phyloP scores from a whole-genome alignment of 2,329 filamentous ascomycete genomes.

The Helicocarpus griseus region DNA sequence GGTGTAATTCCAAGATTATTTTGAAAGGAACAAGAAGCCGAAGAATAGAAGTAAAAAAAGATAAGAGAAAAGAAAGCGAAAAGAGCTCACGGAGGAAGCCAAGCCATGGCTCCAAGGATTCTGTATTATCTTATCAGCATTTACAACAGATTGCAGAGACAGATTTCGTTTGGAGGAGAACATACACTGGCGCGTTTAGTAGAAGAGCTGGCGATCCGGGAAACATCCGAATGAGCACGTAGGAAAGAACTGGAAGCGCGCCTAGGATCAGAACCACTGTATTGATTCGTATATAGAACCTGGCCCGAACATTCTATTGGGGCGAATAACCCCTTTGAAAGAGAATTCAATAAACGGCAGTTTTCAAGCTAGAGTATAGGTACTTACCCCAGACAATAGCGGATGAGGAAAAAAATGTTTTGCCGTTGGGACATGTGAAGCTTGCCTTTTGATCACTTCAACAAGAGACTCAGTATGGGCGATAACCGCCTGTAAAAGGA shows the following conservation, averaged over 20 bases:
- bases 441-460: constrained; percentile 39
- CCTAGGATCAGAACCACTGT: constrained; percentile 61
- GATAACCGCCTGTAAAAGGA: constrained; percentile 5
- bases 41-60: not conserved
- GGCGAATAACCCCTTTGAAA: constrained; percentile 57
- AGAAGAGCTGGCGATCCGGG: constrained; percentile 53
- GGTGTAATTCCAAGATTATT: constrained; percentile 47
- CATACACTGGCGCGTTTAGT: constrained; percentile 47
- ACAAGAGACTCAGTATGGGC: not conserved
- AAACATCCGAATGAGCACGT: constrained; percentile 46
- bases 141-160: not conserved
- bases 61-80: not conserved
- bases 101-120: constrained; percentile 20
- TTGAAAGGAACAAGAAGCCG: constrained; percentile 37
- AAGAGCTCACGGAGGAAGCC: constrained; percentile 44
- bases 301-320: constrained; percentile 54
- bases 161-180: not conserved
- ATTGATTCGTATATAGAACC: constrained; percentile 52
- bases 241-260: constrained; percentile 51
- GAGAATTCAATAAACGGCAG: not conserved
- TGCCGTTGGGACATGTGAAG: constrained; percentile 45
- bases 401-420: constrained; percentile 56
- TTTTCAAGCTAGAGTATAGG: not conserved
- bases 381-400: constrained; percentile 56
- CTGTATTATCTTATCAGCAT: constrained; percentile 4